Base-by-base conservation (phyloP, 202 grass and related monocot genomes). In the Digitaria exilis region DNA sequence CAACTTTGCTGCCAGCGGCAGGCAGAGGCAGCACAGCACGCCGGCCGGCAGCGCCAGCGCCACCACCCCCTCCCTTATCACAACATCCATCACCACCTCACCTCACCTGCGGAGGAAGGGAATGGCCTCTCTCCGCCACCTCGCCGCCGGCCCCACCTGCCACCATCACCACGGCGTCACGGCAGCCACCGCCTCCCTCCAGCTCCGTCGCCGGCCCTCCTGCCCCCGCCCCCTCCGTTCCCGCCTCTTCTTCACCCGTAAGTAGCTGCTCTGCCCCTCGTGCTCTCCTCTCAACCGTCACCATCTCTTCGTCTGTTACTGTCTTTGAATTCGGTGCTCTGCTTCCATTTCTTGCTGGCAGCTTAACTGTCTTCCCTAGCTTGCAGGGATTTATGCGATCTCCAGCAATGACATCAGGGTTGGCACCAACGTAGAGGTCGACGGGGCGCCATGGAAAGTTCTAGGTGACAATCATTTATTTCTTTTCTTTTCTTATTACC, bases 351-450 rank as follows among this genome's bases (percentile, higher is more conserved):
- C 56, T 42, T 19, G 32, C 34, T 26, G n/a, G 12, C 28, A 9
- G 69, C 17, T 19, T 21, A 12, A 50, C 7, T 64, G 15, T 2
- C 21, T 50, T 0, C 43, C 28, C 32, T 34, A 34, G 37, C 37
- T 39, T 80, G 54, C 73, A 98, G 96, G 90, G 57, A 67, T 99
- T 22, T 99, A 92, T 46, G 77, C 91, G 0, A 26, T 99, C n/a
- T 99, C 96, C 39, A 99, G 96, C 84, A 96, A 99, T 58, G 96
- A 99, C 65, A 99, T 99, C 82, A 94, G 87, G 82, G 91, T 96
- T 7, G 96, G 96, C 43, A 63, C 86, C 77, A 96, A 87, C 75
- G 54, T 96, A n/a, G 96, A 93, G 79, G 91, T 99, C 5, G 96
- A 99, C 82, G 96, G 96, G 28, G 74, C 87, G 65, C 96, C 96